Evolutionary conservation across 768 basidiomycete species (phyloP), one percentile per base, ranked within the genome.

Genomic region (Rhizopogon vesiculosus): DNA sequence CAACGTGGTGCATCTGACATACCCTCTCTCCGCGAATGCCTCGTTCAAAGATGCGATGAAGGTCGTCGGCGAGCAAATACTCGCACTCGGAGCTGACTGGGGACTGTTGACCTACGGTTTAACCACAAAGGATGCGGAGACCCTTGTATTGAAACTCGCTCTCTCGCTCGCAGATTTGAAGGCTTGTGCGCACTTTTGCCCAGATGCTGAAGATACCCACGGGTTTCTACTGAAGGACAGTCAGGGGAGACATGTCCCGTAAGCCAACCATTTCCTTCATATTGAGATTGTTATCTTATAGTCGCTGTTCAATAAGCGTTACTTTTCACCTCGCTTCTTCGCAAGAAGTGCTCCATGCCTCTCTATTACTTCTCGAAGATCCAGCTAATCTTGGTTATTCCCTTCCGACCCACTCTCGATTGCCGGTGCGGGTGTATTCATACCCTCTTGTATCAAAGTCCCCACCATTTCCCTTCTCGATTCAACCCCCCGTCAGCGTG

Each of bases 381-480:
- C 49, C 64, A 5, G 56, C 41, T 13, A 63, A 63, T 42, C 52
- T 62, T 33, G 64, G 56, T 7, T 62, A 66, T 53, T 38, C 16
- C 16, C 50, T 68, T 18, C 61, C 64, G 25, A 66, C 70, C 4
- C 58, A 71, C 38, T 44, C 54, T 12, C 58, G 61, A 22, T 64
- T 61, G 19, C 73, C 69, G 2, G 49, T 76, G 49, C 60, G 61
- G 40, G 70, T 64, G 25, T 67, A 70, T 31, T 62, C 69, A 5
- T 77, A 76, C 59, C 74, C 76, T 6, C 53, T 65, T n/a, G 71
- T 74, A 22, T 60, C 71, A 3, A 58, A 59, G 13, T 58, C 48
- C 3, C 76, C 75, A 1, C 72, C 76, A 4, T 77, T 76, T 56
- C 74, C 74, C 9, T 72, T 71, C 45, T 43, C 56, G 38, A 65